Evolutionary conservation across 2,329 filamentous ascomycete species (phyloP).

Genomic region (Rosellinia necatrix): DNA sequence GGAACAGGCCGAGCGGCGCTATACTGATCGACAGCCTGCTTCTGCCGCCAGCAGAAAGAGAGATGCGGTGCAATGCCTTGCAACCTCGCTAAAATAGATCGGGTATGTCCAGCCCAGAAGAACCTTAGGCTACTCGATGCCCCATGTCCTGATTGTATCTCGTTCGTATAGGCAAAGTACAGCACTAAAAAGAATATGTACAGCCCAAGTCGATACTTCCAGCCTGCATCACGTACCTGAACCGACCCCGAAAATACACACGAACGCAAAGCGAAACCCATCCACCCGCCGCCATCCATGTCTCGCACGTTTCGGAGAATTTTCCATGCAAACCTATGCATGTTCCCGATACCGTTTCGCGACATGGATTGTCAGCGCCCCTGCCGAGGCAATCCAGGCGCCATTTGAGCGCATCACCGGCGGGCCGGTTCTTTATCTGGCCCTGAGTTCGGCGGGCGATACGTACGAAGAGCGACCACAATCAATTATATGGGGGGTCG

Average conservation of each 20-base stretch:
- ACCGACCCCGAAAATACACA: neutral
- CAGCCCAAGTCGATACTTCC: conserved; percentile 17
- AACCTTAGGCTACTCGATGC: conserved; percentile 3
- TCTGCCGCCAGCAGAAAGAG: conserved; percentile 9
- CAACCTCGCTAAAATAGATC: conserved; percentile 33
- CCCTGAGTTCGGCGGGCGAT: no score
- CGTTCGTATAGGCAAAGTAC: conserved; percentile 21
- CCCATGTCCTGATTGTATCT: conserved; percentile 24
- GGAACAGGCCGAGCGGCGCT: conserved; percentile 18
- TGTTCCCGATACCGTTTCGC: conserved; percentile 15
- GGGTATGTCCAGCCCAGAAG: conserved; percentile 14
- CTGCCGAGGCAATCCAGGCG: neutral
- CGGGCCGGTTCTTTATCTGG: neutral
- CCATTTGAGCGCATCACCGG: neutral
- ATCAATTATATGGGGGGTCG: no score
- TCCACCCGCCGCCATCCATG: neutral
- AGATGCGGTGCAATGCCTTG: conserved; percentile 25
- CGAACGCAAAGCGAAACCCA: conserved; percentile 4
- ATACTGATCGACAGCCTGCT: conserved; percentile 16
- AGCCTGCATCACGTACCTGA: conserved; percentile 6
- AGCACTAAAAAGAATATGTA: conserved; percentile 16
- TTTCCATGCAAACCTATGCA: conserved; percentile 20
- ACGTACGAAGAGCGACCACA: neutral
- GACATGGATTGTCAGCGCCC: conserved; percentile 10
- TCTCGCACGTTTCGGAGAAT: conserved; percentile 25